Base-by-base conservation (phyloP, 2,329 filamentous ascomycete genomes). In the Fusarium drepaniforme region DNA sequence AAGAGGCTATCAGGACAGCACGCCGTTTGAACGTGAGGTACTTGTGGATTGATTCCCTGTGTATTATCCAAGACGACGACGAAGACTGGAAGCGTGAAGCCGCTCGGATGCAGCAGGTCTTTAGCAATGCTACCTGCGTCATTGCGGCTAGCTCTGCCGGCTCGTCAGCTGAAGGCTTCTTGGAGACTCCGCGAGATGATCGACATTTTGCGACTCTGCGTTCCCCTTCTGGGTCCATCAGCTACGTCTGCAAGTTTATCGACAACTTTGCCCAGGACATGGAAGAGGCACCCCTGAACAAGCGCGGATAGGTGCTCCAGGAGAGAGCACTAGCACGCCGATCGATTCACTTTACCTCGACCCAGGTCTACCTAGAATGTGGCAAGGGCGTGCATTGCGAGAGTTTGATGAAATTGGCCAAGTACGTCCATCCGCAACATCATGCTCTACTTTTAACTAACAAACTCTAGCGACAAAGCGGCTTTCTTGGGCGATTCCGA, bases 221-320 rank as follows among this genome's bases (percentile, higher is more conserved):
- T 16, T 40, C 64, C 3, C 11, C 11, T 15, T 46, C 33, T 1
- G 67, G 67, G 0, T 6, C 23, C 2, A 30, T 23, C 0, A 37
- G 78, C 8, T 81, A 80, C 40, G 28, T 83, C n/a, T 82, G 80
- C 37, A 46, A 71, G n/a, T 33, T 60, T 16, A 77, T 83, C 1
- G 83, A 84, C 58, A 72, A 84, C 67, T 85, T 85, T 70, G 51
- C 78, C 5, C 15, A 37, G 16, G 68, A 85, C 13, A 83, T 85
- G 1, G 72, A 80, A 1, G 57, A 80, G 0, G 74, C 80, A 1
- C 16, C 70, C 1, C 71, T 86, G 4, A 84, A 80, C 62, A 72
- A 66, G 7, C 76, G 68, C 2, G 68, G 68, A 0, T 70, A 66
- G 68, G 46, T 58, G 8, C n/a, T 71, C 3, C 66, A 70, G 6